These are phyloP conservation scores for Lachancea kluyveri DNA, from an alignment of 805 yeast species.

Conservation along the genomic window DNA sequence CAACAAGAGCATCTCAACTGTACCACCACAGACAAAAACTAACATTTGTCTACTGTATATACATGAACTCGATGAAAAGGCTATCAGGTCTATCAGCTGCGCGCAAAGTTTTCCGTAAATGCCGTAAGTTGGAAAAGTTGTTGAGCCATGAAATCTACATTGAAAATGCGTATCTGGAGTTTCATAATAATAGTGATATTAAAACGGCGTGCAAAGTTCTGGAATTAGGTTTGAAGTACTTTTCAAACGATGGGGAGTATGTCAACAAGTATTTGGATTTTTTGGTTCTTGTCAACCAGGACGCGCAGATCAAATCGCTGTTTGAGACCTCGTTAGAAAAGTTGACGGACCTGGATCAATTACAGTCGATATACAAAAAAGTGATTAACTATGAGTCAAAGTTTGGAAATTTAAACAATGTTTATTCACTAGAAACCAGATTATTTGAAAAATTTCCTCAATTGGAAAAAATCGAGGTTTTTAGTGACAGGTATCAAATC, in stretches of 20 bases:
- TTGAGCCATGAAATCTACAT: constrained; percentile 72
- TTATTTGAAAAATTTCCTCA: constrained; percentile 62
- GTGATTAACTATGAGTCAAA: constrained; percentile 65
- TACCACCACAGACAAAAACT: constrained; percentile 28
- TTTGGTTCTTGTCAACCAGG: constrained; percentile 61
- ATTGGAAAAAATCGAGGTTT: constrained; percentile 33
- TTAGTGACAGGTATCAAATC: constrained; percentile 34
- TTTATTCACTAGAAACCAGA: constrained; percentile 59
- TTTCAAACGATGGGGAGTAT: constrained; percentile 51
- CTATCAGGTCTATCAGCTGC: constrained; percentile 64
- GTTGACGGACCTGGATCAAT: constrained; percentile 25
- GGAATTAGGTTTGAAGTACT: constrained; percentile 65
- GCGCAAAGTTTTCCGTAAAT: constrained; percentile 61
- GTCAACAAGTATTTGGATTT: constrained; percentile 66
- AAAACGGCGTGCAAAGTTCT: constrained; percentile 71
- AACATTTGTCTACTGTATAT: constrained; percentile 61
- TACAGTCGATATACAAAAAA: constrained; percentile 45
- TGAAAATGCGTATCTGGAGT: constrained; percentile 79
- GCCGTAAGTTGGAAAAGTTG: constrained; percentile 49
- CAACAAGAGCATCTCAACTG: constrained; percentile 12
- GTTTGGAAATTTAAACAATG: constrained; percentile 64
- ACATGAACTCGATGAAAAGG: constrained; percentile 69
- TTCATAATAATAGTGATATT: constrained; percentile 52
- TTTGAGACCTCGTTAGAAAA: constrained; percentile 72
- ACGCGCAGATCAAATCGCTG: constrained; percentile 67